phyloP scores from a whole-genome alignment of 1,139 yeast species.

The Sugiyamaella grinbergsii region DNA sequence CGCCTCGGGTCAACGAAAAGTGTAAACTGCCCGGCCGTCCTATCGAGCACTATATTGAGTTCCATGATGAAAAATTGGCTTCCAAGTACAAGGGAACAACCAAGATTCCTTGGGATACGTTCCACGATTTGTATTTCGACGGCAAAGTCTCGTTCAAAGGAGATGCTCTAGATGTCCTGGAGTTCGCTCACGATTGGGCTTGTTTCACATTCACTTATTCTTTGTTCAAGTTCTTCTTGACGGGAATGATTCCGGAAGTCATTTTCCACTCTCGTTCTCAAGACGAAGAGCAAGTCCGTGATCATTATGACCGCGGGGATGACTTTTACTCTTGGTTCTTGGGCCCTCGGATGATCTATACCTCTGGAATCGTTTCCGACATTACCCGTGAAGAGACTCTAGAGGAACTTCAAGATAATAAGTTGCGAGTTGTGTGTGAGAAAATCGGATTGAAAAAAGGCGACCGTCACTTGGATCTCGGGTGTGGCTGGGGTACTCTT shows the following conservation, averaged over 20 bases:
- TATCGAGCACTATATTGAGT: conserved; percentile 76
- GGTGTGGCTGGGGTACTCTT: conserved; percentile 97
- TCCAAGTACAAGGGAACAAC: conserved; percentile 68
- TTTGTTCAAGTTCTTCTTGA: conserved; percentile 75
- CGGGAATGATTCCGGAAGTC: conserved; percentile 92
- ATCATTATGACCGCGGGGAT: conserved; percentile 95
- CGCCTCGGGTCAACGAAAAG: conserved; percentile 82
- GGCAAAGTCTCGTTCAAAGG: conserved; percentile 87
- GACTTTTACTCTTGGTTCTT: conserved; percentile 93
- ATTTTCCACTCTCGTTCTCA: conserved; percentile 89
- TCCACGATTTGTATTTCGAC: conserved; percentile 84
- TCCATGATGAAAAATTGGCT: conserved; percentile 74
- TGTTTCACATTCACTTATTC: conserved; percentile 75
- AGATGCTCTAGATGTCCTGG: conserved; percentile 80
- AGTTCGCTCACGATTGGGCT: conserved; percentile 92
- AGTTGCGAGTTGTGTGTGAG: conserved; percentile 83
- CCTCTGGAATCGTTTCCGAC: conserved; percentile 82
- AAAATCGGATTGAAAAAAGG: conserved; percentile 74
- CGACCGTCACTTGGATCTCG: conserved; percentile 77
- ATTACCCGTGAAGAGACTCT: conserved; percentile 71
- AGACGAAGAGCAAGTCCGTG: conserved; percentile 96
- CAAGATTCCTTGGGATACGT: conserved; percentile 91
- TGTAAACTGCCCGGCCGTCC: conserved; percentile 76
- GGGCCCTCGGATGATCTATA: conserved; percentile 93
- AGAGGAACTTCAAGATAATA: conserved; percentile 89